Base-by-base conservation (phyloP, 2,329 filamentous ascomycete genomes). In the Diaporthe citrichinensis region DNA sequence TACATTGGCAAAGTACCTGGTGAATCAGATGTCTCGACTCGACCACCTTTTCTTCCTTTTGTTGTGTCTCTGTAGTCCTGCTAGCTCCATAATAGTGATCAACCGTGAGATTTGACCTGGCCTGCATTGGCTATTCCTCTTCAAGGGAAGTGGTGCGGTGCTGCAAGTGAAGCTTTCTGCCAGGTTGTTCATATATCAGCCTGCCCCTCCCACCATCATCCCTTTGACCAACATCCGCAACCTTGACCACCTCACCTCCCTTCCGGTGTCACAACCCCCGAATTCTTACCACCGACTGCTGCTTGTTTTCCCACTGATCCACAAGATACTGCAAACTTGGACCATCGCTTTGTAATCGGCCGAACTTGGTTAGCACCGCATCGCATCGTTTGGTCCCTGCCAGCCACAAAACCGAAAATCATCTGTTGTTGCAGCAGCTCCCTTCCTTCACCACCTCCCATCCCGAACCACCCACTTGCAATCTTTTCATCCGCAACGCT, bases 321-420 rank as follows among this genome's bases (percentile, higher is more conserved):
- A 49, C 74, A 34, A 34, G 39, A 23, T 28, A 20, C 34, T 39
- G 65, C 46, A 51, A 9, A 28, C 69, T 59, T 44, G 58, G 59
- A 71, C 75, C 55, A 46, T 76, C 75, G 75, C 75, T 76, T 76
- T 74, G 75, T 76, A 55, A 75, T 75, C 71, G 10, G 34, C 69
- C 59, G 53, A 34, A 51, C 36, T 31, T 67, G 55, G 72, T 51
- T 75, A 61, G 44, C 57, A 36, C 65, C 41, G 44, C 49, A 49
- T 58, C 71, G 51, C 49, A 49, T 68, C 71, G 44, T 74, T 71
- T 71, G 68, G 62, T 71, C 34, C 20, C 44, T 68, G 34, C 65
- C 65, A 68, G 65, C 65, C 65, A 68, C 65, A 51, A 68, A 68
- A 55, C 46, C 23, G 28, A 28, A 28, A 53, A 8, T 7, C 31